phyloP scores from a whole-genome alignment of 1,139 yeast species.

The Geotrichum klebahnii region DNA sequence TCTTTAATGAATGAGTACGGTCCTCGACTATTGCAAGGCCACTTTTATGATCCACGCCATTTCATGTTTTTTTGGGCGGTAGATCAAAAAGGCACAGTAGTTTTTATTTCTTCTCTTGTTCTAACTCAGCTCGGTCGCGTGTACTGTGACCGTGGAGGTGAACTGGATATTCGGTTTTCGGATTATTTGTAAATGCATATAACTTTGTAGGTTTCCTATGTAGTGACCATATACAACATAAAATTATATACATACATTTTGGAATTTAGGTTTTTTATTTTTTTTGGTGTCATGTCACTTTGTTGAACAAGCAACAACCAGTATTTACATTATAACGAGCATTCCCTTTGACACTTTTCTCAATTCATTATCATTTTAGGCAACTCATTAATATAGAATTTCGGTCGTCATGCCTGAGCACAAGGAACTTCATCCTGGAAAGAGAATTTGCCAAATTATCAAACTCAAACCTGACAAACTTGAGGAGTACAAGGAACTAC shows the following conservation, averaged over 20 bases:
- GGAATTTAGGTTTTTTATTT: not conserved
- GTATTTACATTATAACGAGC: no score
- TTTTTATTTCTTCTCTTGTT: conserved; percentile 6
- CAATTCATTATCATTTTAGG: not conserved
- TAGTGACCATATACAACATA: no score
- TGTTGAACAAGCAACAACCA: no score
- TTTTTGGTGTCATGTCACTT: not conserved
- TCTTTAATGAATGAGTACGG: conserved; percentile 9
- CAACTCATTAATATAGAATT: not conserved
- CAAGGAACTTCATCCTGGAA: conserved; percentile 27
- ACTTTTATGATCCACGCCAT: conserved; percentile 1
- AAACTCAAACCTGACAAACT: conserved; percentile 40
- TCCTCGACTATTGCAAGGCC: conserved; percentile 2
- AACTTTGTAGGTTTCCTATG: no score
- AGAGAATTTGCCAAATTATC: conserved; percentile 41
- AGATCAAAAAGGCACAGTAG: conserved; percentile 8
- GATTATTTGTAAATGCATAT: conserved; percentile 7
- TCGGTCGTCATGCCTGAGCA: not conserved
- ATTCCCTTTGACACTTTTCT: not conserved
- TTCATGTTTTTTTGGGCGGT: conserved; percentile 12
- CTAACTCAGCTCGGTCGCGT: conserved; percentile 11
- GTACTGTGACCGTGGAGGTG: conserved; percentile 7
- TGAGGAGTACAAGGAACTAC: conserved; percentile 40
- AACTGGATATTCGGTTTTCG: conserved; percentile 3
- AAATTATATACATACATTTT: no score